Percentiles rank a stretch among this genome's conserved stretches.
These are phyloP conservation scores for Saccharomycopsis amapae DNA, from an alignment of 805 yeast species.

Conservation along the genomic window DNA sequence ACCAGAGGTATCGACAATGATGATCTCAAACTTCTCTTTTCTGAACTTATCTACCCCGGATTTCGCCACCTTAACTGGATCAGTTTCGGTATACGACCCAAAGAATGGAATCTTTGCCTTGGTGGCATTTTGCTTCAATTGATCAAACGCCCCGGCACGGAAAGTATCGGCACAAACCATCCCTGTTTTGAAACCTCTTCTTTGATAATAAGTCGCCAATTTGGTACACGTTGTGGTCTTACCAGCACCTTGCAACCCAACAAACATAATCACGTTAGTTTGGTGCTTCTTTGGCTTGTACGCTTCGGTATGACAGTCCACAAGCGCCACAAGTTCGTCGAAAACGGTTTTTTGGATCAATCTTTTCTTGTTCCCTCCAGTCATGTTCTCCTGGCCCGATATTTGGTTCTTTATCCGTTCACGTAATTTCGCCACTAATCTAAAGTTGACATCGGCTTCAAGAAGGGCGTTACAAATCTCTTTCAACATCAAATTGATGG, in stretches of 20 bases:
- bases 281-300: constrained; percentile 84
- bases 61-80: constrained; percentile 85
- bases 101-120: constrained; percentile 90
- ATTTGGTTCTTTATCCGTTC: constrained; percentile 59
- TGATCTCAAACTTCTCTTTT: constrained; percentile 84
- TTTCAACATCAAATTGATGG: constrained; percentile 68
- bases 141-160: constrained; percentile 99
- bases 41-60: constrained; percentile 91
- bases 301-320: constrained; percentile 56
- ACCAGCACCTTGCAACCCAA: constrained; percentile 98
- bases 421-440: constrained; percentile 70
- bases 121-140: constrained; percentile 93
- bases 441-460: constrained; percentile 91
- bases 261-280: constrained; percentile 86
- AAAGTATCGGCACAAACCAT: constrained; percentile 98
- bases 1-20: constrained; percentile 96
- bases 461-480: constrained; percentile 85
- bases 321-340: constrained; percentile 83
- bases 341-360: constrained; percentile 85
- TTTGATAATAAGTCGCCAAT: constrained; percentile 87
- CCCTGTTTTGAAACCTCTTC: constrained; percentile 91
- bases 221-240: constrained; percentile 97
- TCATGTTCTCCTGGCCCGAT: constrained; percentile 43
- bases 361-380: constrained; percentile 63
- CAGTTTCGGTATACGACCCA: constrained; percentile 93